A percentile compares a stretch with the other conserved stretches of the same genome.
Evolutionary conservation across 345 rosid species (phyloP).

Genomic region (Clarkia xantiana): DNA sequence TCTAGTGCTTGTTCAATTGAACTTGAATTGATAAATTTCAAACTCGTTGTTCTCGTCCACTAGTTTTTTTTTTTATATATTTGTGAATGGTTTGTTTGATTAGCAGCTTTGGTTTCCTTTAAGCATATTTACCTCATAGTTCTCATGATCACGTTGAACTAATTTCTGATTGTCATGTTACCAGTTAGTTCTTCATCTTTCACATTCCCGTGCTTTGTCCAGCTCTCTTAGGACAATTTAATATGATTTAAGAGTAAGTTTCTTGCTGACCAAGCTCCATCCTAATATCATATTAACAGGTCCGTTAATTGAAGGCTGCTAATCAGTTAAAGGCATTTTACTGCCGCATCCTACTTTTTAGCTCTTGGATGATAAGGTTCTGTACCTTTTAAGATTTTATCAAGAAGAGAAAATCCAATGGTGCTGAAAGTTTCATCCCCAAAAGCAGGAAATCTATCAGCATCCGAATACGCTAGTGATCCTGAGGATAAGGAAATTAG

Average conservation of each 20-base stretch:
- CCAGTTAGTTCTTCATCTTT: too few species aligned
- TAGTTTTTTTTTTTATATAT: too few species aligned
- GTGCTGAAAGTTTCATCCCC: slow-evolving; percentile 64
- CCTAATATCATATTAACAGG: not conserved
- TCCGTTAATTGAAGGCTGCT: not conserved
- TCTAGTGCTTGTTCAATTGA: too few species aligned
- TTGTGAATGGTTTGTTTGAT: too few species aligned
- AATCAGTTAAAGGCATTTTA: not conserved
- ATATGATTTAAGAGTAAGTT: not conserved
- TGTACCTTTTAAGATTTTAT: slow-evolving; percentile 3
- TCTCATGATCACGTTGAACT: too few species aligned
- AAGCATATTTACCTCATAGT: too few species aligned
- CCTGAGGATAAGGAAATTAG: slow-evolving; percentile 91
- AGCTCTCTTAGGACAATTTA: too few species aligned
- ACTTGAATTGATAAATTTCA: too few species aligned
- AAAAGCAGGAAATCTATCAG: slow-evolving; percentile 41
- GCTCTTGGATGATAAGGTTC: slow-evolving; percentile 4
- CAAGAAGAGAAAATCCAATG: slow-evolving; percentile 26
- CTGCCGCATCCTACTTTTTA: not conserved
- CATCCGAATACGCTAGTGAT: slow-evolving; percentile 55
- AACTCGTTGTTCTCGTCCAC: too few species aligned
- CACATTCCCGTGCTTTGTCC: too few species aligned
- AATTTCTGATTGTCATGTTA: too few species aligned
- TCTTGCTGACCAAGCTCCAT: not conserved
- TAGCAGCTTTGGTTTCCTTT: too few species aligned